Conservation (phyloP, 2,329 filamentous ascomycete genomes). For the Neoscytalidium dimidiatum region DNA sequence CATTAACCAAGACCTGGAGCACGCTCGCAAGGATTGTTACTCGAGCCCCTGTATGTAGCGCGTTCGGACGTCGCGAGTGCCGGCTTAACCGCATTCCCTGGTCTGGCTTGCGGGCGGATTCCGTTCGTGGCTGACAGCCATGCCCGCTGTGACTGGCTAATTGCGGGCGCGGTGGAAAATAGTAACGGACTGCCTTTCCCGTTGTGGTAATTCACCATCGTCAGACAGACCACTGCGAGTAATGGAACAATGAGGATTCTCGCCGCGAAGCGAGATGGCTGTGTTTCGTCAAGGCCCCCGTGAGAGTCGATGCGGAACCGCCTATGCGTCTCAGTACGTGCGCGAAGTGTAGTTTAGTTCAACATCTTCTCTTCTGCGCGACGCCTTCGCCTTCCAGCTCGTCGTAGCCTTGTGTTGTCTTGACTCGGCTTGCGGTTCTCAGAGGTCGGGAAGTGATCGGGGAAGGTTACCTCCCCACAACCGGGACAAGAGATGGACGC, state of each 20-base stretch:
- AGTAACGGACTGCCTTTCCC: constrained; percentile 1
- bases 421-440: neutral
- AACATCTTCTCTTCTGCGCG: neutral
- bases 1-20: neutral
- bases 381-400: neutral
- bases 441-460: neutral
- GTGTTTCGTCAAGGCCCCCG: neutral
- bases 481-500: neutral
- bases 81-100: neutral
- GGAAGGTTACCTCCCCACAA: neutral
- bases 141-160: neutral
- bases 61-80: neutral
- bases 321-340: neutral
- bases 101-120: neutral
- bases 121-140: neutral
- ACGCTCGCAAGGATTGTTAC: neutral
- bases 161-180: neutral
- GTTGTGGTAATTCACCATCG: neutral
- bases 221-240: neutral
- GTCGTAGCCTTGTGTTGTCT: neutral
- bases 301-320: neutral
- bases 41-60: too few relatives aligned
- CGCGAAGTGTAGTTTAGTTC: neutral
- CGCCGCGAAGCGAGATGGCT: neutral
- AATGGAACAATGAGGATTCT: neutral